Evolutionary conservation across 495 filamentous ascomycete genomes (phyloP).

Genomic region (Penicillium atrosanguineum): DNA sequence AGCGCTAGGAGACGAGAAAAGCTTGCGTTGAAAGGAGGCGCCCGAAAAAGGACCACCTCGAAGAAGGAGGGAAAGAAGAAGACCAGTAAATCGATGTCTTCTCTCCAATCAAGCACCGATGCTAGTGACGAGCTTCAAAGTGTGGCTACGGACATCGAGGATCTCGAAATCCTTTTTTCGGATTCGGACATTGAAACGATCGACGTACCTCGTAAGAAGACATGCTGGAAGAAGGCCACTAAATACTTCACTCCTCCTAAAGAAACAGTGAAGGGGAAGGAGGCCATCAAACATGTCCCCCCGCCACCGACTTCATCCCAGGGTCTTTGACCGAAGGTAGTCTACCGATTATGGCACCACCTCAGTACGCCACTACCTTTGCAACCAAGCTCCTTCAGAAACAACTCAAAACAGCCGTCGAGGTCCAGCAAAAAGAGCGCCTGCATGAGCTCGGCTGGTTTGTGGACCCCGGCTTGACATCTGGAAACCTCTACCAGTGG

Average conservation of each 20-base stretch:
- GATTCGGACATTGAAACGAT: neutral
- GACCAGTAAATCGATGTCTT: neutral
- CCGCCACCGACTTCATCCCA: conserved; percentile 62
- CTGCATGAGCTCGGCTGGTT: conserved; percentile 82
- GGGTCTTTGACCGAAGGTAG: conserved; percentile 54
- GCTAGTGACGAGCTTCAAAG: conserved; percentile 13
- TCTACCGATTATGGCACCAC: conserved; percentile 58
- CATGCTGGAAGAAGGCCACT: neutral
- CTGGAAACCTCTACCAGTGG: conserved; percentile 82
- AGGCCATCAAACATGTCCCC: conserved; percentile 2
- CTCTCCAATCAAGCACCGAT: neutral
- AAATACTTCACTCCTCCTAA: conserved; percentile 3
- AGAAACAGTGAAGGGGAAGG: neutral
- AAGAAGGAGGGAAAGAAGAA: conserved; percentile 7
- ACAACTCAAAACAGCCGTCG: conserved; percentile 59
- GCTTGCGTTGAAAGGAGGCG: neutral
- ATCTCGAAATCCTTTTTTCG: conserved; percentile 26
- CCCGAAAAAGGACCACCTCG: conserved; percentile 5
- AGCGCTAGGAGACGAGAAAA: conserved; percentile 32
- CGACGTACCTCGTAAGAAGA: neutral
- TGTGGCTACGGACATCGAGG: conserved; percentile 23
- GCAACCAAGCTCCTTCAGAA: conserved; percentile 63
- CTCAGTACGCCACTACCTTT: conserved; percentile 63
- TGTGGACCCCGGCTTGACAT: conserved; percentile 56
- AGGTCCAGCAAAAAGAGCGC: conserved; percentile 60